phyloP scores from a whole-genome alignment of 176 grass and related monocot genomes.

The Zoysia pacifica region DNA sequence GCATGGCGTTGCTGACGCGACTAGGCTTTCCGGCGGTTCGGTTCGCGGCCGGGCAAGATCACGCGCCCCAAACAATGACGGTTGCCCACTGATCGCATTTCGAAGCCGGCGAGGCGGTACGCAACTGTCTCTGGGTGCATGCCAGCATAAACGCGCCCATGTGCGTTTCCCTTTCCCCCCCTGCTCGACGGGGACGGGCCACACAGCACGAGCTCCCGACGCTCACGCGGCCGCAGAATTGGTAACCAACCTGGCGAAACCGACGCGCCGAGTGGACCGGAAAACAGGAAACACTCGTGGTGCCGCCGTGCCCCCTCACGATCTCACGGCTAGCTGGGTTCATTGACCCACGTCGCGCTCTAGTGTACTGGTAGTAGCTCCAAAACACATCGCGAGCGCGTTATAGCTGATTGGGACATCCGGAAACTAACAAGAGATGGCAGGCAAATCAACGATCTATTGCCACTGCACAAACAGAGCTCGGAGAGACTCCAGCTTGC shows the following conservation, averaged over 20 bases:
- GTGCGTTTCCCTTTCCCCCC: neutral
- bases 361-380: neutral
- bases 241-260: slow-evolving; percentile 51
- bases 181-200: slow-evolving; percentile 8
- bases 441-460: no score
- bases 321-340: neutral
- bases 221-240: neutral
- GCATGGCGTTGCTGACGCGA: no score
- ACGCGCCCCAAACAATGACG: neutral
- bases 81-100: neutral
- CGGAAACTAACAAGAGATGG: no score
- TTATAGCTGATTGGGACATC: neutral
- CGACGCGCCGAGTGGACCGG: slow-evolving; percentile 12
- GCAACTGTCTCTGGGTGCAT: neutral
- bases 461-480: neutral
- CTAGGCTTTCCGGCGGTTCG: no score
- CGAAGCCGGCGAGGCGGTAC: neutral
- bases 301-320: no score
- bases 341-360: neutral
- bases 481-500: neutral
- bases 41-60: no score
- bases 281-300: neutral
- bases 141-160: slow-evolving; percentile 25
- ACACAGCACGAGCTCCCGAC: neutral
- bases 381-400: neutral